These are phyloP conservation scores for Kokia cookei DNA, from an alignment of 441 rosid species.

Conservation along the genomic window DNA sequence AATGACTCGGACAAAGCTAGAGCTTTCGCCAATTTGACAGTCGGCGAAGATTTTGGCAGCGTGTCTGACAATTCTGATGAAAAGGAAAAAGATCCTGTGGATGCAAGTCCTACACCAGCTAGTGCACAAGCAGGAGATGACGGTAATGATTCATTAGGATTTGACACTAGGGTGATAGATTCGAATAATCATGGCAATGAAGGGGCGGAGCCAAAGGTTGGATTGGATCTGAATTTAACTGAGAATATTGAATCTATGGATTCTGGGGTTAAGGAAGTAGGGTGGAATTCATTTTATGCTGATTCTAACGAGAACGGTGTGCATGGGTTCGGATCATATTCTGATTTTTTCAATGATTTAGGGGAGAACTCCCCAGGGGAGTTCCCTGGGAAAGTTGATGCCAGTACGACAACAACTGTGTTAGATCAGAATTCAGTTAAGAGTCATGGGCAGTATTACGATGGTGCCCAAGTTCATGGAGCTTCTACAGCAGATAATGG, in stretches of 20 bases:
- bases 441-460: constrained; percentile 18
- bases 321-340: constrained; percentile 50
- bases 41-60: constrained; percentile 17
- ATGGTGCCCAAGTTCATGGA: constrained; percentile 28
- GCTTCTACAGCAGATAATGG: constrained; percentile 24
- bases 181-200: constrained; percentile 20
- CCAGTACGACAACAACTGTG: constrained; percentile 10
- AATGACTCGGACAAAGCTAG: constrained; percentile 52
- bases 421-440: constrained; percentile 30
- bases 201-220: constrained; percentile 26
- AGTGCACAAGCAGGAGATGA: constrained; percentile 13
- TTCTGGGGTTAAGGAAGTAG: constrained; percentile 69
- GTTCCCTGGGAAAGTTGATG: constrained; percentile 19
- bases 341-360: constrained; percentile 70
- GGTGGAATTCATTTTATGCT: constrained; percentile 80
- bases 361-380: constrained; percentile 35
- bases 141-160: constrained; percentile 17
- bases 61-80: constrained; percentile 3
- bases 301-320: constrained; percentile 43
- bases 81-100: constrained; percentile 12
- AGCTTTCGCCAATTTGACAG: constrained; percentile 50
- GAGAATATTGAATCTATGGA: constrained; percentile 15
- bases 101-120: constrained; percentile 7
- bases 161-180: constrained; percentile 11
- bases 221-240: neutral